Evolutionary conservation across 2,329 filamentous ascomycete species (phyloP).

Genomic region (Pyrenophora teres): DNA sequence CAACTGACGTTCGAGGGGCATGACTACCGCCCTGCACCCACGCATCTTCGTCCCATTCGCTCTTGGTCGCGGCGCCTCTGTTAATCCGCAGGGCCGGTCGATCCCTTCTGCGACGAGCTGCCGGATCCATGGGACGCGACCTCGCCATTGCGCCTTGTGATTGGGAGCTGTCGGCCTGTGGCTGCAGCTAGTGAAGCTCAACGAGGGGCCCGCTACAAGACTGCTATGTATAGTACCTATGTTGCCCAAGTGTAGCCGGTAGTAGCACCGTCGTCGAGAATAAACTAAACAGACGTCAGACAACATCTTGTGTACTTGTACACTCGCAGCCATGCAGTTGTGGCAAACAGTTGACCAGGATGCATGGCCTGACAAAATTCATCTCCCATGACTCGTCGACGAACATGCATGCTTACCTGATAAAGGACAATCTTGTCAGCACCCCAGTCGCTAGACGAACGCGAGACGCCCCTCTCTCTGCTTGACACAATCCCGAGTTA

Average conservation of each 20-base stretch:
- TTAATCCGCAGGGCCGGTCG: not conserved
- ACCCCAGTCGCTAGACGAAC: not conserved
- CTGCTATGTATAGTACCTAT: not conserved
- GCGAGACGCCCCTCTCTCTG: not conserved
- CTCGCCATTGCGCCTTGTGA: conserved; percentile 10
- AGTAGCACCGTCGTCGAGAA: not conserved
- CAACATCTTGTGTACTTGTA: not conserved
- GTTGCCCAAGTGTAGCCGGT: not conserved
- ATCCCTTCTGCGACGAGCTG: not conserved
- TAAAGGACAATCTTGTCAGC: conserved; percentile 8
- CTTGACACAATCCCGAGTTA: not conserved
- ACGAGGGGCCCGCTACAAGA: not conserved
- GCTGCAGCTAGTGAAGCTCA: conserved; percentile 9
- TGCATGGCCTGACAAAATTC: not conserved
- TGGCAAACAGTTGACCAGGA: not conserved
- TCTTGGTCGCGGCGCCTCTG: not conserved
- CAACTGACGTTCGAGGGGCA: not conserved
- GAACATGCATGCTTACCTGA: conserved; percentile 25
- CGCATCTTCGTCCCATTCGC: conserved; percentile 5
- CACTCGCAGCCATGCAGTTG: not conserved
- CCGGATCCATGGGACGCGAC: conserved; percentile 2
- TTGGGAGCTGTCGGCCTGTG: not conserved
- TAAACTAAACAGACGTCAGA: not conserved
- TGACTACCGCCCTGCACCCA: conserved; percentile 1
- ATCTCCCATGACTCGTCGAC: not conserved